Base-by-base conservation (phyloP, 75 land plant species). In the Gnetum montanum region DNA sequence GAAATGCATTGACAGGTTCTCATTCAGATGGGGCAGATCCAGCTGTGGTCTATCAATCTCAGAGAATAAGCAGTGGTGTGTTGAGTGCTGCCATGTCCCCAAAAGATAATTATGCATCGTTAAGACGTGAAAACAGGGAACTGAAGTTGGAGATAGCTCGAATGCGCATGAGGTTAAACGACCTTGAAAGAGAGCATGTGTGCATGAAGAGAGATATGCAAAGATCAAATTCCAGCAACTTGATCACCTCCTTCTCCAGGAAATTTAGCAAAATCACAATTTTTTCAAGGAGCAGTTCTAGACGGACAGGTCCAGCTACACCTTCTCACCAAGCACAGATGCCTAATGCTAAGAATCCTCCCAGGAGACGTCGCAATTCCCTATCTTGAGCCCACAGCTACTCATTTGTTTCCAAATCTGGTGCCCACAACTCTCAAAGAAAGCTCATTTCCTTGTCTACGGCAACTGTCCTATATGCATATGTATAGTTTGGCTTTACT, bases 71-170 rank as follows among this genome's bases (percentile, higher is more conserved):
- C 70, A 86, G 85, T 49, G 84, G 86, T 8, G 77, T 75, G 4
- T 61, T 80, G 26, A 89, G 90, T 59, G 79, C 90, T 44, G 75
- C 86, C 10, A 68, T 70, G 70, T 90, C 90, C 43, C 90, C 90
- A 0, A 74, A 68, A 31, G 96, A 94, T 68, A 81, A 90, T 60
- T 94, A 94, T 58, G 96, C 96, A 18, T 85, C 95, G 3, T 33
- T 94, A 23, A 78, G 98, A 64, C 68, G 96, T 52, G 98, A 94
- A 69, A 94, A 94, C 58, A 54, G 98, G 26, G 98, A 94, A 71
- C 72, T 94, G 60, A 94, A 94, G 41, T 85, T 94, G 36, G 98
- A 94, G 63, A 73, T 94, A 2, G 85, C 98, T 8, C 67, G 96
- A 43, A 57, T 94, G 70, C 50, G 96, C 31, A 81, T 89, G 87